These are phyloP conservation scores for Acer saccharum DNA, from an alignment of 345 rosid species.

Conservation along the genomic window DNA sequence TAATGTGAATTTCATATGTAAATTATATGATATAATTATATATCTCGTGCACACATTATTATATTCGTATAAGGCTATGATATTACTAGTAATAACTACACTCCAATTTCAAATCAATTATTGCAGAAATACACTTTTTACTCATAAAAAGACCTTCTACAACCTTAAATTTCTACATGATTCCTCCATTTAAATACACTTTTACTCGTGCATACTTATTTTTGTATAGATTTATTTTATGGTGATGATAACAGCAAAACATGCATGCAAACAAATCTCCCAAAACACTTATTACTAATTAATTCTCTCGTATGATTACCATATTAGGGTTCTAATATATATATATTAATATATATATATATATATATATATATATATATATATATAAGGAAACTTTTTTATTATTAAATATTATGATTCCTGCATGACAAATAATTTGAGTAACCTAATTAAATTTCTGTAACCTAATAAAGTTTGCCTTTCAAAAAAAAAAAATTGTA, in stretches of 20 bases:
- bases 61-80: background rate
- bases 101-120: background rate
- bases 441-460: background rate
- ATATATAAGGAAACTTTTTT: too few relatives aligned
- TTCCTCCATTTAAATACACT: background rate
- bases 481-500: too few relatives aligned
- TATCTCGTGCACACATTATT: background rate
- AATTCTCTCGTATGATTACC: too few relatives aligned
- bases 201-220: background rate
- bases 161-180: background rate
- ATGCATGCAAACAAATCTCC: too few relatives aligned
- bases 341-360: too few relatives aligned
- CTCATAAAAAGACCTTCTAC: background rate
- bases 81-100: background rate
- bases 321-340: too few relatives aligned
- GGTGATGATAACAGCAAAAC: background rate
- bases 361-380: too few relatives aligned
- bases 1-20: background rate
- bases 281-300: too few relatives aligned
- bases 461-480: too few relatives aligned
- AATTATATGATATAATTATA: background rate
- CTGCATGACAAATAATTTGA: background rate
- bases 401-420: background rate
- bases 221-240: background rate
- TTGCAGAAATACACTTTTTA: background rate